Evolutionary conservation across 768 basidiomycete genomes (phyloP), one percentile per base, ranked within the genome.

Genomic region (Agaricus sinodeliciosus): DNA sequence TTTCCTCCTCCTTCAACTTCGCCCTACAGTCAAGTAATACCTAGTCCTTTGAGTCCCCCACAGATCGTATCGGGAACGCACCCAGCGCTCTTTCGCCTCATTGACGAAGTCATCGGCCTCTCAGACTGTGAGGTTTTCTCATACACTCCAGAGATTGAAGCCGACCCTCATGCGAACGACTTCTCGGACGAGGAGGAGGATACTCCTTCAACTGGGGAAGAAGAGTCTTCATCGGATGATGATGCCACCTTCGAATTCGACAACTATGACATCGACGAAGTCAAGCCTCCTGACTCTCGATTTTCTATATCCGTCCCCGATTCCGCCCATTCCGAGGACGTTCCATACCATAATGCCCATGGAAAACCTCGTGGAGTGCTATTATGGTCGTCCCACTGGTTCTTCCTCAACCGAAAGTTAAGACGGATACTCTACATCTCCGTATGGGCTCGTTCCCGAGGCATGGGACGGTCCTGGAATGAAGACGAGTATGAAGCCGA

Each of bases 341-440:
- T 64, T 71, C 72, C 62, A 63, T 66, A 65, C 47, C 65, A 67
- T 11, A 74, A 73, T 58, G 70, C 79, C 51, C 76, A 73, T 31
- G 62, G 79, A 49, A 80, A 78, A 62, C 79, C 84, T 57, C 77
- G 81, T 16, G 90, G 91, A 15, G 87, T 91, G 3, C 71, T 97
- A 53, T 76, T 97, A 6, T 98, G 94, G 94, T 94, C 90, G 31
- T 91, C 90, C 9, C 91, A 95, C 66, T 95, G 92, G 86, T 97
- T 98, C 76, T 95, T 98, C 73, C 74, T 92, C 62, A 95, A 94
- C 75, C 80, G 87, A 62, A 94, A 92, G 73, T 72, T 84, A 69
- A 96, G 94, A 72, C 84, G 94, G 18, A 82, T 97, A 61, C 69
- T 98, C 51, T 97, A 95, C 71, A 79, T 96, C 54, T 87, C 91